Evolutionary conservation across 805 yeast species (phyloP).

Genomic region (Maudiozyma pseudohumilis): DNA sequence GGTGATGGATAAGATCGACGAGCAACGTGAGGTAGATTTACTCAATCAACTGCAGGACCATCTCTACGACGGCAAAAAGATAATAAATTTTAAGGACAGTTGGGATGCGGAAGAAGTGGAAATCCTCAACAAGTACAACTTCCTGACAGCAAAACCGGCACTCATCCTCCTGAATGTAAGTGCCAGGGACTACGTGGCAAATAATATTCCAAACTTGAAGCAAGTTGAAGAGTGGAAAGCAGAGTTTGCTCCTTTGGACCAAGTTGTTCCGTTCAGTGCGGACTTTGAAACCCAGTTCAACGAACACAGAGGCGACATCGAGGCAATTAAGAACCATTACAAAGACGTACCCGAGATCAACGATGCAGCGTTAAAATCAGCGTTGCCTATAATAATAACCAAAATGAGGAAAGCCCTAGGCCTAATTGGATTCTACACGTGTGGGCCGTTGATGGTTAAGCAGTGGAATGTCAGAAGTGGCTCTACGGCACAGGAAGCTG

Average conservation of each 20-base stretch:
- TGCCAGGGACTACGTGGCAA: conserved; percentile 49
- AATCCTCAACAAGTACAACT: conserved; percentile 57
- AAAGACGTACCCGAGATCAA: conserved; percentile 28
- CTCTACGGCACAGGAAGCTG: conserved; percentile 78
- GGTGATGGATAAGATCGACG: conserved; percentile 31
- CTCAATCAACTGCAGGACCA: conserved; percentile 36
- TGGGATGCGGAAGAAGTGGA: conserved; percentile 62
- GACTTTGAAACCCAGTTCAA: conserved; percentile 35
- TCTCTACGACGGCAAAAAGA: conserved; percentile 43
- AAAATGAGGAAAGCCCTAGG: conserved; percentile 60
- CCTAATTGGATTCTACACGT: conserved; percentile 76
- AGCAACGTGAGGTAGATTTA: conserved; percentile 34
- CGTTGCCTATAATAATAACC: conserved; percentile 52
- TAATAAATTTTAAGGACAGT: conserved; percentile 47
- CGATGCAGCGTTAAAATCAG: conserved; percentile 34
- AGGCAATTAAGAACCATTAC: conserved; percentile 9
- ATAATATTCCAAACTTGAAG: conserved; percentile 40
- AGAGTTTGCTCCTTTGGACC: conserved; percentile 43
- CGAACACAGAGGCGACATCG: conserved; percentile 24
- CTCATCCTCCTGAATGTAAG: conserved; percentile 66
- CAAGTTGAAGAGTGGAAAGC: conserved; percentile 64
- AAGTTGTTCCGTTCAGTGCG: conserved; percentile 61
- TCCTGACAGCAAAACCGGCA: conserved; percentile 84
- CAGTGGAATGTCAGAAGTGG: conserved; percentile 82
- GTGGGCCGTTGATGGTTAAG: conserved; percentile 75